phyloP scores from a whole-genome alignment of 1,139 yeast genomes.

The Yamadazyma pseudoaaseri region DNA sequence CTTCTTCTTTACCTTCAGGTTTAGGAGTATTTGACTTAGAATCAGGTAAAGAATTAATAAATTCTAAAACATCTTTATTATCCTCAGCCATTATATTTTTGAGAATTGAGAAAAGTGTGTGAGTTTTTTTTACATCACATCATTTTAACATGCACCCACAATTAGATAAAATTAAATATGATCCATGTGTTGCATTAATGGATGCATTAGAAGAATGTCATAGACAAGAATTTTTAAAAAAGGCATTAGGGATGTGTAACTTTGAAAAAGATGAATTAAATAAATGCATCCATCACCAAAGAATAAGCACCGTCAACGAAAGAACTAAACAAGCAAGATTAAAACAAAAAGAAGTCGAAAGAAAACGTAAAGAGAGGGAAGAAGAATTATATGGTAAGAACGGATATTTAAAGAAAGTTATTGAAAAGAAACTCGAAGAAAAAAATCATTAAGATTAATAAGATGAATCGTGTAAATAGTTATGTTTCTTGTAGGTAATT shows the following conservation, averaged over 20 bases:
- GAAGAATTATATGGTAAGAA: slow-evolving; percentile 84
- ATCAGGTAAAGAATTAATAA: slow-evolving; percentile 85
- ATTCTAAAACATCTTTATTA: slow-evolving; percentile 79
- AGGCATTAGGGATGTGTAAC: slow-evolving; percentile 85
- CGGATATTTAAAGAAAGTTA: slow-evolving; percentile 63
- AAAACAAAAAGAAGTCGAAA: slow-evolving; percentile 53
- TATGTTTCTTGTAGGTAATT: background rate
- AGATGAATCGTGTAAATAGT: slow-evolving; percentile 1
- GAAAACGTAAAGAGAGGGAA: slow-evolving; percentile 57
- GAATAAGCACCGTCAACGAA: slow-evolving; percentile 65
- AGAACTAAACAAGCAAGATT: slow-evolving; percentile 59
- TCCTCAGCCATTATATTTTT: slow-evolving; percentile 5
- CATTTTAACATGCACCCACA: slow-evolving; percentile 42
- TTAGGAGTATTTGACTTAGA: slow-evolving; percentile 42
- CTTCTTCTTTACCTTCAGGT: slow-evolving; percentile 57
- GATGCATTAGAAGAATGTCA: slow-evolving; percentile 92
- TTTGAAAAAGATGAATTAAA: slow-evolving; percentile 77
- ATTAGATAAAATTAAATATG: slow-evolving; percentile 44
- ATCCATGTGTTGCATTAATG: slow-evolving; percentile 74
- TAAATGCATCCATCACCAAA: slow-evolving; percentile 75
- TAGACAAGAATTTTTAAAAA: slow-evolving; percentile 62
- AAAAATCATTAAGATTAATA: slow-evolving; percentile 12
- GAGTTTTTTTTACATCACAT: background rate
- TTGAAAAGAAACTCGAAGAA: slow-evolving; percentile 19
- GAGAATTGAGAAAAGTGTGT: too few relatives aligned